phyloP scores from a whole-genome alignment of 495 filamentous ascomycete genomes.

The Aspergillus ostianus region DNA sequence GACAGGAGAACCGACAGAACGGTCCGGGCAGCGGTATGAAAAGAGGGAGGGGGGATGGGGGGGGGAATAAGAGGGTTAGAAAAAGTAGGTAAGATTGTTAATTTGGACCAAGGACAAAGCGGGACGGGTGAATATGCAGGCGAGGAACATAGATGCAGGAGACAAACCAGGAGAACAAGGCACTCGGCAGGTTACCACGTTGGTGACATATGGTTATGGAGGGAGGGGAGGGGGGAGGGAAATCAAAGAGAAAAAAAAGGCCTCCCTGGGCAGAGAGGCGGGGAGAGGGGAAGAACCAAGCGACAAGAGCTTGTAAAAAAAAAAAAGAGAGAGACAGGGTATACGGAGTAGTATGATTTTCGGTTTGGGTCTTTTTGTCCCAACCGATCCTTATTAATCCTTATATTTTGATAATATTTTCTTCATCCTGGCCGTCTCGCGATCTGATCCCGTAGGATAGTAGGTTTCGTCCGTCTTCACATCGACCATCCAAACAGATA shows the following conservation, averaged over 20 bases:
- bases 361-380: not conserved
- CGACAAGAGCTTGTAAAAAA: not conserved
- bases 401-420: not conserved
- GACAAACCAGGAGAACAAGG: constrained; percentile 8
- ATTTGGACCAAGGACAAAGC: constrained; percentile 12
- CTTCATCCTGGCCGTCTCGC: not conserved
- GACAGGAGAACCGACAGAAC: constrained; percentile 5
- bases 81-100: constrained; percentile 9
- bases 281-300: constrained; percentile 11
- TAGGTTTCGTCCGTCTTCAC: not conserved
- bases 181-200: constrained; percentile 17
- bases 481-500: not conserved
- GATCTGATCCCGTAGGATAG: not conserved
- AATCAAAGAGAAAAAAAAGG: constrained; percentile 7
- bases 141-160: constrained; percentile 16
- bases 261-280: constrained; percentile 7
- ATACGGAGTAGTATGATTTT: not conserved
- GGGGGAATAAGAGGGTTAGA: constrained; percentile 2
- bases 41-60: constrained; percentile 6
- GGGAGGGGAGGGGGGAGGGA: constrained; percentile 6
- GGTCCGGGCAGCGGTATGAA: constrained; percentile 16
- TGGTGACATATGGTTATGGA: constrained; percentile 9
- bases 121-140: constrained; percentile 19
- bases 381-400: not conserved
- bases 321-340: not conserved